Conservation (phyloP, 129 eudicot species). For the carrot (Daucus carota) region DNA sequence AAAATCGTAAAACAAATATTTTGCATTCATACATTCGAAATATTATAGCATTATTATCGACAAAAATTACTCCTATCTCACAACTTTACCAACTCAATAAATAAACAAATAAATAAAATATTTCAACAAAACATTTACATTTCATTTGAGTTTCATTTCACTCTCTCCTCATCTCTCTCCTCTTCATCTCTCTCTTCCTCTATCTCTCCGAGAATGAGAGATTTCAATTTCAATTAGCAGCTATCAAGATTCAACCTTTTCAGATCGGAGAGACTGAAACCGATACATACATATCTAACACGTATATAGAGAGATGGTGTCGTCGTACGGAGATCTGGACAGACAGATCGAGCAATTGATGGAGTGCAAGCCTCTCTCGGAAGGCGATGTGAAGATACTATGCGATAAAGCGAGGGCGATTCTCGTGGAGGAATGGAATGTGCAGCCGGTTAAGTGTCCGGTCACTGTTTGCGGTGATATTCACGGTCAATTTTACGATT, state of each 20-base stretch:
- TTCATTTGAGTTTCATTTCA: slow-evolving; percentile 35
- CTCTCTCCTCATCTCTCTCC: slow-evolving; percentile 8
- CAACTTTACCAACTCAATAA: neutral
- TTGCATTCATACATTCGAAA: too few species aligned
- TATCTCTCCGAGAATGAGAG: neutral
- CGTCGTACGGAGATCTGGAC: neutral
- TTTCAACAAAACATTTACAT: slow-evolving; percentile 1
- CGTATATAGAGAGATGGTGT: neutral
- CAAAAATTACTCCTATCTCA: too few species aligned
- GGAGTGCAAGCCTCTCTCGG: slow-evolving; percentile 1
- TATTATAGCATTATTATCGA: too few species aligned
- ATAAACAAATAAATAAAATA: neutral
- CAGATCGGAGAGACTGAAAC: neutral
- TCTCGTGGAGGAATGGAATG: slow-evolving; percentile 5
- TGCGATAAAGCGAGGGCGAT: slow-evolving; percentile 2
- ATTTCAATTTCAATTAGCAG: neutral
- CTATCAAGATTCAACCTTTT: too few species aligned
- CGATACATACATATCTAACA: too few species aligned
- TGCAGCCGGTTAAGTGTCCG: slow-evolving; percentile 1
- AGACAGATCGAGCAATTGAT: slow-evolving; percentile 7
- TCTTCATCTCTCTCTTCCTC: neutral
- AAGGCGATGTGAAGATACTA: neutral
- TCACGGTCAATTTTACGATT: neutral
- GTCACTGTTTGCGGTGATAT: slow-evolving; percentile 5
- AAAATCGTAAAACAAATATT: too few species aligned